Evolutionary conservation across 805 yeast species (phyloP).

Genomic region (Pichia eremophila): DNA sequence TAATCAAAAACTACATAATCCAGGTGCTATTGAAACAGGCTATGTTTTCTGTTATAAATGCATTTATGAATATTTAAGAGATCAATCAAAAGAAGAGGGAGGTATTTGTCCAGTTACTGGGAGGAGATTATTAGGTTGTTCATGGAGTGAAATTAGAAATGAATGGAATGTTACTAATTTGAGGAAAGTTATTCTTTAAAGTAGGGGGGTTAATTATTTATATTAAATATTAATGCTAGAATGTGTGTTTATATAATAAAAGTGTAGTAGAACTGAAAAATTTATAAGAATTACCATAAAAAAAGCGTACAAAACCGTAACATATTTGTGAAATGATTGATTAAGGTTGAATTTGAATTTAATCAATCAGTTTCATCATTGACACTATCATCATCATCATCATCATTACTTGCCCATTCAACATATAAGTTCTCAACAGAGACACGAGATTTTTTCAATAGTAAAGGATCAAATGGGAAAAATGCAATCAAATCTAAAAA

Average conservation of each 20-base stretch:
- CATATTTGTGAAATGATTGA: not conserved
- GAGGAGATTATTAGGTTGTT: conserved; percentile 60
- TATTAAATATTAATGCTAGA: no score
- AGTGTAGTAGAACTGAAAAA: not conserved
- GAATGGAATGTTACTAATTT: conserved; percentile 71
- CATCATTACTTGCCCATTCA: conserved; percentile 78
- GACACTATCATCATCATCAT: conserved; percentile 23
- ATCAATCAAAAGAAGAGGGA: conserved; percentile 37
- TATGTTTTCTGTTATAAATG: conserved; percentile 85
- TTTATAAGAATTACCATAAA: no score
- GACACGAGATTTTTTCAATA: conserved; percentile 51
- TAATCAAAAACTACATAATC: conserved; percentile 52
- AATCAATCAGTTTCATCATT: not conserved
- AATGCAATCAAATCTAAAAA: conserved; percentile 87
- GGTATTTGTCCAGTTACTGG: conserved; percentile 85
- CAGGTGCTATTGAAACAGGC: conserved; percentile 87
- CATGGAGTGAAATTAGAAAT: conserved; percentile 44
- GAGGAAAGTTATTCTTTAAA: conserved; percentile 57
- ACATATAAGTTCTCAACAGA: conserved; percentile 51
- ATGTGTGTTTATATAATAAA: not conserved
- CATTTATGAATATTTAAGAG: conserved; percentile 54
- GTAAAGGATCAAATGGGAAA: conserved; percentile 91
- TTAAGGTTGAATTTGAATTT: not conserved
- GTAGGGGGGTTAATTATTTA: not conserved
- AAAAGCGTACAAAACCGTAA: not conserved